phyloP scores from a whole-genome alignment of 2,329 filamentous ascomycete species.

The Fusarium austroafricanum region DNA sequence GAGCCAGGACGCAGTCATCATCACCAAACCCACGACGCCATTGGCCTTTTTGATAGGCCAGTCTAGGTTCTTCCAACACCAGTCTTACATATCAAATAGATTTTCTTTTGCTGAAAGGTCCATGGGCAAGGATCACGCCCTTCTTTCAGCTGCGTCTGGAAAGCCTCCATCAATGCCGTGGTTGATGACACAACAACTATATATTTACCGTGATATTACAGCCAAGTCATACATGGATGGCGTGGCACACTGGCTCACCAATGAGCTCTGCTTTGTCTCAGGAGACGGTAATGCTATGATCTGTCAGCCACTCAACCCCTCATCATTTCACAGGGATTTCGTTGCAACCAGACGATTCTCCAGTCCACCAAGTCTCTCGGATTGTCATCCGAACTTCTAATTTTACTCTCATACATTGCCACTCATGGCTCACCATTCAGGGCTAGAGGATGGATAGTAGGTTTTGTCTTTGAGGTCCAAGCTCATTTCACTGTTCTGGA shows the following conservation, averaged over 20 bases:
- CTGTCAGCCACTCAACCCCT: conserved; percentile 3
- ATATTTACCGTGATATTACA: conserved; percentile 16
- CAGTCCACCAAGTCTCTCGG: neutral
- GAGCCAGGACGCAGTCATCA: conserved; percentile 15
- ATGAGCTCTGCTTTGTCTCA: conserved; percentile 23
- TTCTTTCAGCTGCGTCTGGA: conserved; percentile 27
- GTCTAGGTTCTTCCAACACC: conserved; percentile 1
- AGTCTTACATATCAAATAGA: conserved; percentile 3
- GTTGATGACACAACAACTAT: conserved; percentile 13
- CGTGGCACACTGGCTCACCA: conserved; percentile 18
- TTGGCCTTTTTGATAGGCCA: conserved; percentile 34
- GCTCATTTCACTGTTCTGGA: conserved; percentile 27
- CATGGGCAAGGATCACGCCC: conserved; percentile 12
- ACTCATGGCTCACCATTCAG: conserved; percentile 8
- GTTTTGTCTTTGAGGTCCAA: conserved; percentile 6
- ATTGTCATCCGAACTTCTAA: conserved; percentile 21
- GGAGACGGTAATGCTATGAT: conserved; percentile 16
- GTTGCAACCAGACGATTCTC: neutral
- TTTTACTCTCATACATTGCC: conserved; percentile 10
- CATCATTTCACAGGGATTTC: neutral
- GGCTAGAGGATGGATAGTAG: conserved; percentile 1
- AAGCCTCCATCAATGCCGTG: conserved; percentile 33
- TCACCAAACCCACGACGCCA: conserved; percentile 29
- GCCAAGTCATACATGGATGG: conserved; percentile 18
- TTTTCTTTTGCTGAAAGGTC: conserved; percentile 12